These are phyloP conservation scores for Talaromyces sp. DNA, from an alignment of 2,329 filamentous ascomycete genomes.

Conservation along the genomic window DNA sequence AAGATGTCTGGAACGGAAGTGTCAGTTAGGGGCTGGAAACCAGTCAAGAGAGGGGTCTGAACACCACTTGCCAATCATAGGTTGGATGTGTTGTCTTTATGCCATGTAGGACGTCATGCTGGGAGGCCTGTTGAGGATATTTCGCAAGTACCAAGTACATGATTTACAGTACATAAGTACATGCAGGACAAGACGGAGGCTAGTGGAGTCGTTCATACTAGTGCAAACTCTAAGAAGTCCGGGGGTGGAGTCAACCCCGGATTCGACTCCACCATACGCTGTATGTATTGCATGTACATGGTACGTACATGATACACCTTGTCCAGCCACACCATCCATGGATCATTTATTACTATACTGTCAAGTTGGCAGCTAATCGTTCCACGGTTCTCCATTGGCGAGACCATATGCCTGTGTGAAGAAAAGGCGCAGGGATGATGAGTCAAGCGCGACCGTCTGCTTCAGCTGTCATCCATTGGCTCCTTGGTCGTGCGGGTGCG, in stretches of 20 bases:
- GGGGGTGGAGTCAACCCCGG: slow-evolving; percentile 13
- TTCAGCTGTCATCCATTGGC: background rate
- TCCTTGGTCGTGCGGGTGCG: background rate
- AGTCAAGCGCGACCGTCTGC: background rate
- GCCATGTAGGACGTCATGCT: too few relatives aligned
- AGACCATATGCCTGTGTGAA: too few relatives aligned
- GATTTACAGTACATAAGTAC: slow-evolving; percentile 1
- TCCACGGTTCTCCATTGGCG: too few relatives aligned
- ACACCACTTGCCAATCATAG: background rate
- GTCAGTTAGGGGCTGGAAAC: background rate
- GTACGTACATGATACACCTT: too few relatives aligned
- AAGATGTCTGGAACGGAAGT: background rate
- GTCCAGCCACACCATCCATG: too few relatives aligned
- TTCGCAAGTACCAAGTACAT: background rate
- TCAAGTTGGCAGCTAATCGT: too few relatives aligned
- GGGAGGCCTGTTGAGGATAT: too few relatives aligned
- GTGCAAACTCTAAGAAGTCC: slow-evolving; percentile 8
- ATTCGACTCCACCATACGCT: background rate
- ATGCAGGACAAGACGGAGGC: background rate
- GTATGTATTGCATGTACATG: too few relatives aligned
- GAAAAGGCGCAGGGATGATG: background rate
- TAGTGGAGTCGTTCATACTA: slow-evolving; percentile 5
- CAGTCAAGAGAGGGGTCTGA: background rate
- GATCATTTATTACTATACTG: too few relatives aligned
- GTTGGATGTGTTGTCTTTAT: too few relatives aligned